Evolutionary conservation across 2,329 filamentous ascomycete species (phyloP), one percentile per base, ranked within the genome.

Genomic region (Penicillium sp.): DNA sequence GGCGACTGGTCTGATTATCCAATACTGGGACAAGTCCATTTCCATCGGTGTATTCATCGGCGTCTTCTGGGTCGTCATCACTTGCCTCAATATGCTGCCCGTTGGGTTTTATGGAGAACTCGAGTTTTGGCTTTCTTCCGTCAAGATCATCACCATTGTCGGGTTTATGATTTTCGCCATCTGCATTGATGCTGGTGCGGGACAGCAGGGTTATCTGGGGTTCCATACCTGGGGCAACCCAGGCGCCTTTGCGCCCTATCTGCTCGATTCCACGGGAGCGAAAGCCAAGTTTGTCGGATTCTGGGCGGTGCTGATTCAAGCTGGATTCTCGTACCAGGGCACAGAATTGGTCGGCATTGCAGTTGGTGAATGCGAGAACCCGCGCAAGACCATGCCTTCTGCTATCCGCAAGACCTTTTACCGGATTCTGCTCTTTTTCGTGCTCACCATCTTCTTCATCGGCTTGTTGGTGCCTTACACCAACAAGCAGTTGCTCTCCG

Each of bases 371-470:
- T 84, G 83, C 75, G 73, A 81, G 60, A 79, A 72, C 12, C 83
- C 81, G 1, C 77, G 82, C 18, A 75, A 78, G 47, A 85, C 84
- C 60, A 73, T 87, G 8, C 83, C 83, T 11, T 80, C 75, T n/a
- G 84, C 83, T 1, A 81, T 80, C 0, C 77, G 80, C 20, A 77
- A 81, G 14, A 84, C 81, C 66, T 83, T 86, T 69, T 84, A 79
- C 66, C 83, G 84, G 11, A 75, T 87, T 12, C 69, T 85, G n/a
- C 75, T 85, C 68, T 85, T 86, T 73, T 86, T 85, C 66, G 74
- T 86, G 55, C 70, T 81, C 4, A 77, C 76, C 2, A 79, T 83
- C 1, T 71, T 86, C 3, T 80, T 81, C 20, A 85, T 86, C 52
- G 81, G 82, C 43, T 77, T 86, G 40, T 83, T 83, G 55, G 81